Evolutionary conservation across 2,329 filamentous ascomycete genomes (phyloP).

Genomic region (Fusarium buxicola): DNA sequence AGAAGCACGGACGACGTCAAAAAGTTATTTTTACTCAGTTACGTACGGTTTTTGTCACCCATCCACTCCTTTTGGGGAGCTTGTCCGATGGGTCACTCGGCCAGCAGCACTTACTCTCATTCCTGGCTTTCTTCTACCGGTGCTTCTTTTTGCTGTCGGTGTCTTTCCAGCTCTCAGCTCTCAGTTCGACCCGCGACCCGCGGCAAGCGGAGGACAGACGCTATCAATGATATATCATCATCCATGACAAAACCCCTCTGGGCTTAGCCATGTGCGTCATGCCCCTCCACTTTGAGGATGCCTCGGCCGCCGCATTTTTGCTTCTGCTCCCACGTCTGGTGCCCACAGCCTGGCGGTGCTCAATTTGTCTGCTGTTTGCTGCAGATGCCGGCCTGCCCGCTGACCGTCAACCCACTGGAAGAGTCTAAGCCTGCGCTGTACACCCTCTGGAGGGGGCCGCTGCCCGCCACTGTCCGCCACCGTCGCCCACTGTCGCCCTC

Average conservation of each 20-base stretch:
- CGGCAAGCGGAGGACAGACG: constrained; percentile 24
- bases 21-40: constrained; percentile 49
- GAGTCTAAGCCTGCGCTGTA: constrained; percentile 11
- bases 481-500: constrained; percentile 4
- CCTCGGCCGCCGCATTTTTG: constrained; percentile 24
- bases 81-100: constrained; percentile 7
- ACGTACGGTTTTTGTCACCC: constrained; percentile 44
- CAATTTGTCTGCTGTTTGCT: constrained; percentile 17
- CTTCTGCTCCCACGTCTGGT: constrained; percentile 13
- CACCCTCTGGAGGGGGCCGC: constrained; percentile 23
- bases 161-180: constrained; percentile 17
- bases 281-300: constrained; percentile 21
- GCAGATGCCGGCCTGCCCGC: constrained; percentile 21
- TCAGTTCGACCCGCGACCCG: constrained; percentile 8
- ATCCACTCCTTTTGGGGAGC: constrained; percentile 17
- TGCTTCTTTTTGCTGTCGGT: constrained; percentile 13
- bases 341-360: not conserved
- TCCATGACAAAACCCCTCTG: constrained; percentile 27
- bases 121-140: constrained; percentile 2
- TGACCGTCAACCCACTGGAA: constrained; percentile 15
- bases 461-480: constrained; percentile 28
- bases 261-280: constrained; percentile 40
- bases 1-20: constrained; percentile 43
- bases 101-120: constrained; percentile 18
- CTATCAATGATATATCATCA: constrained; percentile 29